Base-by-base conservation (phyloP, 169 alveolate genomes). In the Plasmodium berghei region DNA sequence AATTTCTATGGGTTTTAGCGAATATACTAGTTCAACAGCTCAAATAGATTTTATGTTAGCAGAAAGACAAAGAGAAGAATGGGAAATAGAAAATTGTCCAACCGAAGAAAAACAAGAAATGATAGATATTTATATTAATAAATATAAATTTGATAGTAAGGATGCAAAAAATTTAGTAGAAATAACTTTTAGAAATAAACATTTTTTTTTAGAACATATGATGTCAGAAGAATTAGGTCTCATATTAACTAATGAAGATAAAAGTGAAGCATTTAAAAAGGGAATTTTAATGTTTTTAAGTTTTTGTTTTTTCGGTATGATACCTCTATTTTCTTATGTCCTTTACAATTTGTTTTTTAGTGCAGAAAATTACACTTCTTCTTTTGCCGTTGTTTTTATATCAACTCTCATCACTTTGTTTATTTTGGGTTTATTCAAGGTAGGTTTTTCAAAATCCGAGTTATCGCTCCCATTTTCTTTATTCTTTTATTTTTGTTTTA, bases 171-270 rank as follows among this genome's bases (percentile, higher is more conserved):
- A 89, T 40, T 93, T 96, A 88, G 98, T 96, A 12, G 95, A 95
- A 45, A 87, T 96, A 24, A 86, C 98, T 2, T 96, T 96, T 90
- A 91, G 95, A 58, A 95, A 96, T 72, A 92, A 93, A 72, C 92
- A 93, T 56, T 96, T 95, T 70, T 96, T 96, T 91, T 92, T 96
- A 42, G 96, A 94, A 56, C 97, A 96, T 89, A 96, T 96, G 98
- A 96, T 96, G 98, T 96, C 94, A 20, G 98, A 96, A 92, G 98
- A 96, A 75, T 89, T 96, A 63, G 98, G 98, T 10, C 94, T 96
- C 22, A 66, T 96, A 59, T 28, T 92, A 63, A 85, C 92, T 3
- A 94, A 94, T 46, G 86, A 93, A 55, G 97, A 92, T 34, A 92
- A 92, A 61, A 94, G 96, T 56, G 94, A 96, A 20, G 87, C 95